These are phyloP conservation scores for Lactifluus echinatus DNA, from an alignment of 768 basidiomycete species.

Conservation along the genomic window DNA sequence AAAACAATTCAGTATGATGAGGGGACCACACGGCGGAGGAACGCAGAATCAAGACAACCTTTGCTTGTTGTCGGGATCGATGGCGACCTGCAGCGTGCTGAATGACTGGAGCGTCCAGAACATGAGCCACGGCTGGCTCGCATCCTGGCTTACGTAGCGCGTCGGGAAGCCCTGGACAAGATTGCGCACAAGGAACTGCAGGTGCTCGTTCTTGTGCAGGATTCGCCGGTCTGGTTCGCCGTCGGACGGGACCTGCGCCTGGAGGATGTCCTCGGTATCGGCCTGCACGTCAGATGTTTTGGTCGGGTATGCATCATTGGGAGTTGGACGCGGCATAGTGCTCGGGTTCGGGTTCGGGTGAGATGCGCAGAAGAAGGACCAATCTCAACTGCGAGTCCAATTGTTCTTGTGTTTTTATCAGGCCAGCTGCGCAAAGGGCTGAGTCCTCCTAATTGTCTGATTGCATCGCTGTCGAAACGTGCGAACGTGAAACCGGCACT, in stretches of 20 bases:
- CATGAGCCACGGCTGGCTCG: conserved; percentile 90
- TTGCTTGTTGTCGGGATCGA: conserved; percentile 73
- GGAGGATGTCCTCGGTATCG: conserved; percentile 59
- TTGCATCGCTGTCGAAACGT: too few species aligned
- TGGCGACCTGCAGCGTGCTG: conserved; percentile 62
- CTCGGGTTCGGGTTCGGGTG: background rate
- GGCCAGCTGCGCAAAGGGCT: too few species aligned
- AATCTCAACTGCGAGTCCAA: too few species aligned
- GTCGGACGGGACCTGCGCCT: conserved; percentile 39
- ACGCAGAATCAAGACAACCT: conserved; percentile 37
- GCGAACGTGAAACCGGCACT: too few species aligned
- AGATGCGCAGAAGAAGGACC: background rate
- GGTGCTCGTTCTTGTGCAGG: conserved; percentile 57
- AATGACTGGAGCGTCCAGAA: conserved; percentile 91
- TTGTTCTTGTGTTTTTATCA: too few species aligned
- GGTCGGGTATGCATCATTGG: conserved; percentile 54
- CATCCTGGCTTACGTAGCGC: conserved; percentile 78
- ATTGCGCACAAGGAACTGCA: conserved; percentile 66
- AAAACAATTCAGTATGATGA: conserved; percentile 8
- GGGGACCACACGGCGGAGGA: background rate
- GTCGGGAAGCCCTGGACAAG: conserved; percentile 74
- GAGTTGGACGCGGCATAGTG: conserved; percentile 27
- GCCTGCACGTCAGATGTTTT: conserved; percentile 52
- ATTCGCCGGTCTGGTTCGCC: conserved; percentile 26
- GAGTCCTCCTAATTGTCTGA: too few species aligned